Evolutionary conservation across 108 stramenopile genomes (phyloP).

Genomic region (Skeletonema grethae): DNA sequence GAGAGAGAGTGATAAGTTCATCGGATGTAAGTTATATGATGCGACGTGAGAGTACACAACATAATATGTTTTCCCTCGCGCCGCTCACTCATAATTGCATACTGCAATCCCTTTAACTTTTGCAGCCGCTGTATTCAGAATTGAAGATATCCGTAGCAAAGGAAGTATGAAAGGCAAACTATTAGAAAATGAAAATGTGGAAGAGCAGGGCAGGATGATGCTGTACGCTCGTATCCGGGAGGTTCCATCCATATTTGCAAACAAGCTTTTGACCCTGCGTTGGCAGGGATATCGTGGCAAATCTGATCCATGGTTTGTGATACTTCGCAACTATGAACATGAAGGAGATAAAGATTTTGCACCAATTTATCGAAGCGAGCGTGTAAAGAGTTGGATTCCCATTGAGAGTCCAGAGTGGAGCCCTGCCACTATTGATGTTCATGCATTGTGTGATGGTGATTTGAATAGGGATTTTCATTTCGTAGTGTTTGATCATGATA

Average conservation of each 20-base stretch:
- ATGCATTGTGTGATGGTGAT: too few species aligned
- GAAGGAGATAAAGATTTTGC: too few species aligned
- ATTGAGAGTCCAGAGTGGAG: too few species aligned
- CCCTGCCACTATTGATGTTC: too few species aligned
- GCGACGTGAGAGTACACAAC: too few species aligned
- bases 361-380: too few species aligned
- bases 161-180: constrained; percentile 69
- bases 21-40: background rate
- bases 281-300: constrained; percentile 62
- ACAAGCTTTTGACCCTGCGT: constrained; percentile 18
- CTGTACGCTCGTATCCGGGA: constrained; percentile 66
- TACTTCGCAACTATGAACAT: constrained; percentile 50
- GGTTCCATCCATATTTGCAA: constrained; percentile 4
- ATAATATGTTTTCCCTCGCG: too few species aligned
- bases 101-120: too few species aligned
- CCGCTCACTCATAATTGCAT: too few species aligned
- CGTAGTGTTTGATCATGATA: too few species aligned
- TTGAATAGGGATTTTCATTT: too few species aligned
- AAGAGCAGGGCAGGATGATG: background rate
- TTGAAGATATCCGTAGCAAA: constrained; percentile 64
- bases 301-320: constrained; percentile 80
- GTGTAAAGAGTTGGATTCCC: too few species aligned
- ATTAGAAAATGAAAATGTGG: constrained; percentile 54
- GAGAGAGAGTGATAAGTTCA: constrained; percentile 24
- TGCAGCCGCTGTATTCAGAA: background rate